Base-by-base conservation (phyloP, 2,329 filamentous ascomycete species). In the Diplodia mutila region DNA sequence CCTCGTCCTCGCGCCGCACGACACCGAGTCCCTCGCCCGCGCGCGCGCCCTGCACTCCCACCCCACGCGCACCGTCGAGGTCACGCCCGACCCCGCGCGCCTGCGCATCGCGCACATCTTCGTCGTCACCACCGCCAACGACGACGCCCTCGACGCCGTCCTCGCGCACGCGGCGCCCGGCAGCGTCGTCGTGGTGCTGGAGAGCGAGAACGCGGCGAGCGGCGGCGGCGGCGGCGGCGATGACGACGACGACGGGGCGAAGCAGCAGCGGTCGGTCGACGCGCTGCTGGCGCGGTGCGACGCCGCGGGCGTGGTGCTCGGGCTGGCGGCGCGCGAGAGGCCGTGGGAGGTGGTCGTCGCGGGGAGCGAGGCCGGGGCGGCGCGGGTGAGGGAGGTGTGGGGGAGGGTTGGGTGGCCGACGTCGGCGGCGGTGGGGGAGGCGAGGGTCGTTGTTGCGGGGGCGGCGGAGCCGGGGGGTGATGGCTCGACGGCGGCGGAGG, bases 301-400 rank as follows among this genome's bases (percentile, higher is more conserved):
- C 2, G 59, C 9, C 0, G 21, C 11, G 42, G 59, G 59, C n/a
- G 46, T 63, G 18, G 46, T 63, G 42, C 29, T 52, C 25, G 59
- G 59, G 39, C 14, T 63, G n/a, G 42, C 59, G 29, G 18, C 27
- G 27, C 34, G 78, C 71, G 32, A 29, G 49, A 11, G 46, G 21
- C 49, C 51, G 49, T 65, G 25, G 18, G 63, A 65, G 53, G 39
- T 54, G 9, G 63, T 65, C 3, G 63, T 54, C 1, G 53, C 51
- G n/a, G 49, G 49, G 27, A 29, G 52, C 27, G 49, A 42, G 48
- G 49, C 12, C 14, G 59, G 12, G 8, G 39, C n/a, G 57, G 9
- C 3, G 25, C 16, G 21, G 14, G 39, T 61, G 21, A 3, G 48
- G 8, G 51, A 37, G 48, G 16, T 52, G 57, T 61, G 21, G 34